Evolutionary conservation across 2,329 filamentous ascomycete genomes (phyloP), one percentile per base, ranked within the genome.

Genomic region (Sclerotinia trifoliorum): DNA sequence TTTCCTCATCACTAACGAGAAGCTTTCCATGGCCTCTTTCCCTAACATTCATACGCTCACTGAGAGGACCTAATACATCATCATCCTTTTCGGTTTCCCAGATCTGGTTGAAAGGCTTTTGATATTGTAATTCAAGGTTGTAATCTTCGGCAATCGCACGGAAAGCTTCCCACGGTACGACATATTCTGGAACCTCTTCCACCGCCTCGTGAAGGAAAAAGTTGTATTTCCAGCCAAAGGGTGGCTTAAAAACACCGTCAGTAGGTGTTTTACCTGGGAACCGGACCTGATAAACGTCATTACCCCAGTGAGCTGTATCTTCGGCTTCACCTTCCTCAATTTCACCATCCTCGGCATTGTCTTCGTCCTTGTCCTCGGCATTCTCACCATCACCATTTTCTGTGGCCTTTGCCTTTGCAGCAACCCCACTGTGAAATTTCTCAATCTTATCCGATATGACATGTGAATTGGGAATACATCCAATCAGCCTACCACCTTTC

Each of bases 81-180:
- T 97, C 92, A 71, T 96, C 89, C 80, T 94, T 95, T 79, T 98
- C 94, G 29, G 93, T 86, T 71, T 93, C 88, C 92, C 94, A 98
- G 42, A 99, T 90, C 73, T 98, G 94, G 52, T 87, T 81, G 78
- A 99, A 99, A 0, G 90, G 86, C 79, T 94, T 94, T 76, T 96
- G 91, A 77, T 97, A 99, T 80, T 97, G 91, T 74, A 98, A 81
- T 79, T 99, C 95, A 8, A 99, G 86, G 75, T 97, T 97, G 83
- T 94, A 99, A 77, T 98, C 94, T 78, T 97, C 94, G 24, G 95
- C 95, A 75, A 98, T 83, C 35, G 93, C 94, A 80, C 95, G 92
- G 82, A 99, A 98, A 0, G 93, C 94, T 78, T 97, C 94, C 94
- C 95, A 99, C 0, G 95, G 95, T 1, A 99, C 95, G 1, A 99